phyloP scores from a whole-genome alignment of 164 flowering plant genomes.

The Vitis cinerea region DNA sequence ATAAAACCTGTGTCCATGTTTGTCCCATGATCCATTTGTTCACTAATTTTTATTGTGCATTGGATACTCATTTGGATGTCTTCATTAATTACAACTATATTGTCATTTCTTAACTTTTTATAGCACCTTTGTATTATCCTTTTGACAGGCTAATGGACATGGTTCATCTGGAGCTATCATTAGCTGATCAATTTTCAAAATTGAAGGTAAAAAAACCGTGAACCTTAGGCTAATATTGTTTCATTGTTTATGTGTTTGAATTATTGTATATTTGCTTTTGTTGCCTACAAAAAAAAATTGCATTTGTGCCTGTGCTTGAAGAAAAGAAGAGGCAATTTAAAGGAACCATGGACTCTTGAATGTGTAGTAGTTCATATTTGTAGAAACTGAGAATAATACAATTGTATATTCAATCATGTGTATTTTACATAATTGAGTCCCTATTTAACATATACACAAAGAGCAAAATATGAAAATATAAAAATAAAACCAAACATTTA shows the following conservation, averaged over 20 bases:
- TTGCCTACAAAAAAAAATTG: no score
- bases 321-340: no score
- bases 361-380: no score
- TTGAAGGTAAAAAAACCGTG: conserved; percentile 54
- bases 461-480: no score
- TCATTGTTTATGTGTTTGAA: not conserved
- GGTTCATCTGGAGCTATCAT: conserved; percentile 80
- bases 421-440: no score
- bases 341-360: no score
- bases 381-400: no score
- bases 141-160: conserved; percentile 72
- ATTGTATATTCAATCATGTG: no score
- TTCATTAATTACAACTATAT: not conserved
- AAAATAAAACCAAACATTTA: no score
- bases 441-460: no score
- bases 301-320: no score
- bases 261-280: not conserved
- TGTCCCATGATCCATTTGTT: not conserved
- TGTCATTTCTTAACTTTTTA: not conserved
- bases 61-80: not conserved
- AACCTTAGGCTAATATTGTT: conserved; percentile 1
- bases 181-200: conserved; percentile 82
- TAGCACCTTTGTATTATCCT: not conserved
- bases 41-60: not conserved
- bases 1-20: no score